These are phyloP conservation scores for Debaryomyces fabryi DNA, from an alignment of 1,139 yeast species.

Conservation along the genomic window DNA sequence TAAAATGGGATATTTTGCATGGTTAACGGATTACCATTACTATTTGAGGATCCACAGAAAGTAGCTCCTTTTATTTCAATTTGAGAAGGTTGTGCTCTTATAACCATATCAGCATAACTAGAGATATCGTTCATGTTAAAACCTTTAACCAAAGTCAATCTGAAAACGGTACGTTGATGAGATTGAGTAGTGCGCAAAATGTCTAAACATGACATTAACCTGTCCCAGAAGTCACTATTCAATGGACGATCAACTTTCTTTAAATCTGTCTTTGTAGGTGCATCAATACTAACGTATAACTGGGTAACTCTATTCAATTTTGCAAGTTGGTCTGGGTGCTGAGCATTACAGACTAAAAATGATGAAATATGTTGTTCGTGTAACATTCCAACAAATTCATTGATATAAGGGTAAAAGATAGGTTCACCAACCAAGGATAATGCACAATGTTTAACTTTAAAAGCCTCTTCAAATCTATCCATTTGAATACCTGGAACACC, in stretches of 20 bases:
- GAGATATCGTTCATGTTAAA: constrained; percentile 81
- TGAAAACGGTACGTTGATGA: constrained; percentile 87
- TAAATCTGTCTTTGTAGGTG: constrained; percentile 78
- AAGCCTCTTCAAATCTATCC: constrained; percentile 89
- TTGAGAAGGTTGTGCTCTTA: constrained; percentile 79
- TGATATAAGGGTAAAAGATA: constrained; percentile 87
- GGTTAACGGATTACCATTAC: constrained; percentile 85
- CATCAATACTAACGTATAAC: constrained; percentile 89
- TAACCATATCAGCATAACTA: constrained; percentile 90
- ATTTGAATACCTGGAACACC: constrained; percentile 95
- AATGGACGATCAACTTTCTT: constrained; percentile 87
- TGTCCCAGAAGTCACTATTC: constrained; percentile 91
- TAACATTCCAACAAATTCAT: constrained; percentile 77
- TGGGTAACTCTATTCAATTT: constrained; percentile 79
- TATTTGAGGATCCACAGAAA: constrained; percentile 81
- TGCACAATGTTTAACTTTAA: constrained; percentile 87
- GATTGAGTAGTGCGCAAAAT: constrained; percentile 70
- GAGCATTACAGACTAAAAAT: constrained; percentile 92
- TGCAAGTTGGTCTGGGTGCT: constrained; percentile 84
- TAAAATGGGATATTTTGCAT: constrained; percentile 96
- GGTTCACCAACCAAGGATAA: constrained; percentile 93
- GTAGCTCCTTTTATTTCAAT: constrained; percentile 95
- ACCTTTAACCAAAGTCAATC: constrained; percentile 89
- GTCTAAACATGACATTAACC: constrained; percentile 78
- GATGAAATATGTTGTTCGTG: constrained; percentile 81